Evolutionary conservation across 441 rosid species (phyloP).

Genomic region (Rhodomyrtus psidioides): DNA sequence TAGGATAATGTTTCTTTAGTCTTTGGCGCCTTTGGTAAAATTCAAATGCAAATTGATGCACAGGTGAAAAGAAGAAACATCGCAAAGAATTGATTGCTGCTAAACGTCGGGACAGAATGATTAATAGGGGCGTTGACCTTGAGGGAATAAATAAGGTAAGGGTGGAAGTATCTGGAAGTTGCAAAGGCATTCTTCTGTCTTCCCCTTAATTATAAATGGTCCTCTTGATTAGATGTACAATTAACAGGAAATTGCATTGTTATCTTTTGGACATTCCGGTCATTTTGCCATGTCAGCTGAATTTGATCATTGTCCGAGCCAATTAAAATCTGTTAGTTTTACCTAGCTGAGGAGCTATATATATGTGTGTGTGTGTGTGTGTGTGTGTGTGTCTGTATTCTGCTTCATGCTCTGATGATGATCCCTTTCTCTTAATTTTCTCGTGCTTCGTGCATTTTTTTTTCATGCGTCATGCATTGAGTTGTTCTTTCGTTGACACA

Average conservation of each 20-base stretch:
- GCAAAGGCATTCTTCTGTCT: neutral
- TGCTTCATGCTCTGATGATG: neutral
- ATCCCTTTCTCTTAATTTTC: neutral
- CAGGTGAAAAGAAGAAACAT: slow-evolving; percentile 78
- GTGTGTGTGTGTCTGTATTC: too few relatives aligned
- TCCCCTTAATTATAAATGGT: neutral
- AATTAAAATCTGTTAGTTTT: neutral
- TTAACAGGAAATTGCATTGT: neutral
- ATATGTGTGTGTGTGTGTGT: too few relatives aligned
- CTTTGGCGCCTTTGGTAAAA: neutral
- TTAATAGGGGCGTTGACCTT: slow-evolving; percentile 72
- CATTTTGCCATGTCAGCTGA: neutral
- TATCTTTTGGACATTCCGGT: neutral
- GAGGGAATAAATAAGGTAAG: slow-evolving; percentile 56
- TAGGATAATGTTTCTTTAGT: neutral
- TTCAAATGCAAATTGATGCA: neutral
- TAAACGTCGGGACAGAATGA: slow-evolving; percentile 74
- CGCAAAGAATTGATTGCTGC: slow-evolving; percentile 69
- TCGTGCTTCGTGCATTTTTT: too few relatives aligned
- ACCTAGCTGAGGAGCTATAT: neutral
- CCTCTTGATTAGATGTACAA: neutral
- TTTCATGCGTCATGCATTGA: neutral
- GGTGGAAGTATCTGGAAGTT: neutral
- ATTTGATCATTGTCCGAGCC: neutral
- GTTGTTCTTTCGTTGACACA: neutral